Conservation (phyloP, 257 asterid species). For the Misopates orontium region DNA sequence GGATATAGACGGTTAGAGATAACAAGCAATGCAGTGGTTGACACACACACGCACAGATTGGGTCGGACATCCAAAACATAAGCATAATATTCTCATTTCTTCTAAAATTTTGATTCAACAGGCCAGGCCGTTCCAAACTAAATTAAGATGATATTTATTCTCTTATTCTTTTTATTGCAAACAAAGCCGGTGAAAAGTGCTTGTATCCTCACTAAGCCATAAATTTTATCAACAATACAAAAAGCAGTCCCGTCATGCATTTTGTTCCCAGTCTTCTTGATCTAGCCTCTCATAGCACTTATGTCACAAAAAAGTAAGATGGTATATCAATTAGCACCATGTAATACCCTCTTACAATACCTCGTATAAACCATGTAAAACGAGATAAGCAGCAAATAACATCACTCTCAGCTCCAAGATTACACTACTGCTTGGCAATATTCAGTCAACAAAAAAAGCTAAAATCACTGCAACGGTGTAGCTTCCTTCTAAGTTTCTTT, state of each 20-base stretch:
- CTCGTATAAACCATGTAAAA: neutral
- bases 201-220: too few relatives aligned
- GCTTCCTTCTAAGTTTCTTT: too few relatives aligned
- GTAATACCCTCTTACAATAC: neutral
- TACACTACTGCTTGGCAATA: neutral
- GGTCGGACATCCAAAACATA: neutral
- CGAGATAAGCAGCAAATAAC: neutral
- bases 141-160: too few relatives aligned
- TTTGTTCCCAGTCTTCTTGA: slow-evolving; percentile 5
- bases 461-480: slow-evolving; percentile 1
- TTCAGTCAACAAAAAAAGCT: slow-evolving; percentile 18
- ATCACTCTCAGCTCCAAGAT: slow-evolving; percentile 3
- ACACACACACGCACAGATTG: neutral
- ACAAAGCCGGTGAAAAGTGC: neutral
- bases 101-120: neutral
- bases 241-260: slow-evolving; percentile 4
- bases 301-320: neutral
- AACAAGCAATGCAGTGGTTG: neutral
- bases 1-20: neutral
- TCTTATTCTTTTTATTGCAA: slow-evolving; percentile 1
- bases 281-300: slow-evolving; percentile 6
- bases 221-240: neutral
- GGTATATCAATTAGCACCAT: neutral
- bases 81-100: neutral
- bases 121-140: too few relatives aligned